phyloP scores from a whole-genome alignment of 495 filamentous ascomycete genomes.

The Xylaria curta region DNA sequence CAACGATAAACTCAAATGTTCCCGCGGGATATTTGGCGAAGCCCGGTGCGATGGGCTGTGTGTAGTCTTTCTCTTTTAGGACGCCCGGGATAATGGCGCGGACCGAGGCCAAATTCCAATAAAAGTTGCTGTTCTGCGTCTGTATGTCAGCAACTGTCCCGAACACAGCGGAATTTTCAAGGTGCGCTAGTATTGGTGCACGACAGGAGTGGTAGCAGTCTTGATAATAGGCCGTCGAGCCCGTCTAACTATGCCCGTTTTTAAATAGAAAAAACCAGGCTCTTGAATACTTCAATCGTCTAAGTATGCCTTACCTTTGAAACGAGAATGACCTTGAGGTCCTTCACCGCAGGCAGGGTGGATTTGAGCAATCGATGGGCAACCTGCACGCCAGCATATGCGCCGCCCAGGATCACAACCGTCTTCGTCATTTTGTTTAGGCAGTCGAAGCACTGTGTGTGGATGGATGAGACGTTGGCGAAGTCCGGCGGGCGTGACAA shows the following conservation, averaged over 20 bases:
- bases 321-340: constrained; percentile 55
- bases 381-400: constrained; percentile 56
- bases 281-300: not conserved
- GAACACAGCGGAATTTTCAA: not conserved
- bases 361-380: constrained; percentile 61
- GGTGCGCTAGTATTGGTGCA: not conserved
- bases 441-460: constrained; percentile 12
- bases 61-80: constrained; percentile 54
- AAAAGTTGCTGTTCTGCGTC: constrained; percentile 59
- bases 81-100: constrained; percentile 59
- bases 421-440: constrained; percentile 27
- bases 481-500: constrained; percentile 15
- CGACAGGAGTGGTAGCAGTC: not conserved
- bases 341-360: constrained; percentile 39
- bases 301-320: constrained; percentile 46
- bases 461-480: not conserved
- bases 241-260: not conserved
- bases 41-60: constrained; percentile 49
- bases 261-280: not conserved
- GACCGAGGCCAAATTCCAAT: constrained; percentile 62
- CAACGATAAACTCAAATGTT: constrained; percentile 51
- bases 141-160: constrained; percentile 31
- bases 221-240: not conserved
- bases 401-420: constrained; percentile 62
- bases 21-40: constrained; percentile 49